phyloP scores from a whole-genome alignment of 495 filamentous ascomycete genomes.

The Recurvomyces mirabilis region DNA sequence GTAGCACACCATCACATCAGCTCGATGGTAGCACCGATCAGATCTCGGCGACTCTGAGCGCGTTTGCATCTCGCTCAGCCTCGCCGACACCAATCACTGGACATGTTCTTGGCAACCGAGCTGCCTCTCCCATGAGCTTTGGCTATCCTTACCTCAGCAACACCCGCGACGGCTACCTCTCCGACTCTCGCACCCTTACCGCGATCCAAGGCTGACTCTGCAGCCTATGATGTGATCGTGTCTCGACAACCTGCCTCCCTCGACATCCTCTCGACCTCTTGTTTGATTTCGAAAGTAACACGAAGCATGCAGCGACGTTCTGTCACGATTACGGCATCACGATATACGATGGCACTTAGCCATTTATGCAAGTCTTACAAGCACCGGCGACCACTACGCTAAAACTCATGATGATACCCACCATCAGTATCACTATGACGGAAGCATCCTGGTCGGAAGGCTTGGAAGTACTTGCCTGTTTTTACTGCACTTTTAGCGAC shows the following conservation, averaged over 20 bases:
- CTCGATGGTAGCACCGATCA: slow-evolving; percentile 25
- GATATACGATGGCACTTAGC: slow-evolving; percentile 5
- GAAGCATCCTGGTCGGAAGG: too few relatives aligned
- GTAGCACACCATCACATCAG: slow-evolving; percentile 19
- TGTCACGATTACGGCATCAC: slow-evolving; percentile 6
- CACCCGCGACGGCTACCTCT: slow-evolving; percentile 15
- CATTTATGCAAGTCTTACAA: too few relatives aligned
- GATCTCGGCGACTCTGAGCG: slow-evolving; percentile 9
- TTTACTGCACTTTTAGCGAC: slow-evolving; percentile 14
- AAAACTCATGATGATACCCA: too few relatives aligned
- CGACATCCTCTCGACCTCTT: not conserved
- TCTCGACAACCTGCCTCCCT: not conserved
- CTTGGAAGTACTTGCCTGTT: too few relatives aligned
- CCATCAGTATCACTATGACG: too few relatives aligned
- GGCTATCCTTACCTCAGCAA: slow-evolving; percentile 23
- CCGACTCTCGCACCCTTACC: slow-evolving; percentile 13
- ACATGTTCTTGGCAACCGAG: slow-evolving; percentile 20
- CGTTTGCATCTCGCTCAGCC: slow-evolving; percentile 26
- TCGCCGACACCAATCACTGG: slow-evolving; percentile 29
- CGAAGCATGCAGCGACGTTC: slow-evolving; percentile 6
- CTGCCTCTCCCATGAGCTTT: slow-evolving; percentile 25
- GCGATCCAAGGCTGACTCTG: slow-evolving; percentile 20
- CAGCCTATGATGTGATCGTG: not conserved
- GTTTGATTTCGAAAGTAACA: not conserved
- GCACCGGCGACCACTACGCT: too few relatives aligned